These are phyloP conservation scores for Amphibolis antarctica DNA, from an alignment of 106 monocot species.

Conservation along the genomic window DNA sequence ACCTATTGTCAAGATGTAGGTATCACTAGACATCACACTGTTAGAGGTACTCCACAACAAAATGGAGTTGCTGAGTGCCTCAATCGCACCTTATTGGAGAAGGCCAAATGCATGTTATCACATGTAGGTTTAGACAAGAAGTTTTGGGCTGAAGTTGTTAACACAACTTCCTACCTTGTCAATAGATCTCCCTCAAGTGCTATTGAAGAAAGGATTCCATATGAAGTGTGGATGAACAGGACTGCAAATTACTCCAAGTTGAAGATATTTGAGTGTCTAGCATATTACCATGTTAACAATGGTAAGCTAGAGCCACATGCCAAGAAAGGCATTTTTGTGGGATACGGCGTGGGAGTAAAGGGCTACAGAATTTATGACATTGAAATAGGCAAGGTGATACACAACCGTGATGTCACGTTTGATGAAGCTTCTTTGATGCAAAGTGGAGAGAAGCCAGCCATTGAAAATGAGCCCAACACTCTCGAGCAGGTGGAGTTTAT, in stretches of 20 bases:
- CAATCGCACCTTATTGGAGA: neutral
- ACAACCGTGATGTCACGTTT: neutral
- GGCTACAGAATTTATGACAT: neutral
- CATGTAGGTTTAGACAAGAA: neutral
- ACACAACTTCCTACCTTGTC: neutral
- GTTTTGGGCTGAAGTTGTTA: neutral
- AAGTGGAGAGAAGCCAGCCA: neutral
- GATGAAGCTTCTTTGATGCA: neutral
- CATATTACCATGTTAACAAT: neutral
- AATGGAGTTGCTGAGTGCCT: conserved; percentile 1
- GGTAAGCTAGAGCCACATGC: neutral
- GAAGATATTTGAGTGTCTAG: neutral
- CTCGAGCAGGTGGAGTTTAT: neutral
- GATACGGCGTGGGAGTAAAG: neutral
- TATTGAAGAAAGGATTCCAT: neutral
- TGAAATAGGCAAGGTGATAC: neutral
- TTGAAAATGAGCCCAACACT: too few relatives aligned
- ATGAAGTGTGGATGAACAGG: neutral
- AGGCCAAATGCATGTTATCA: neutral
- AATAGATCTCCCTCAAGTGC: neutral
- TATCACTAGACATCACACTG: conserved; percentile 1
- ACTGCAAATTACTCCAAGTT: neutral
- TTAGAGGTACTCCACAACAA: neutral
- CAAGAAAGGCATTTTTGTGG: neutral
- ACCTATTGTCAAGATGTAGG: neutral